Base-by-base conservation (phyloP, 202 grass and related monocot genomes). In the Eragrostis tef region DNA sequence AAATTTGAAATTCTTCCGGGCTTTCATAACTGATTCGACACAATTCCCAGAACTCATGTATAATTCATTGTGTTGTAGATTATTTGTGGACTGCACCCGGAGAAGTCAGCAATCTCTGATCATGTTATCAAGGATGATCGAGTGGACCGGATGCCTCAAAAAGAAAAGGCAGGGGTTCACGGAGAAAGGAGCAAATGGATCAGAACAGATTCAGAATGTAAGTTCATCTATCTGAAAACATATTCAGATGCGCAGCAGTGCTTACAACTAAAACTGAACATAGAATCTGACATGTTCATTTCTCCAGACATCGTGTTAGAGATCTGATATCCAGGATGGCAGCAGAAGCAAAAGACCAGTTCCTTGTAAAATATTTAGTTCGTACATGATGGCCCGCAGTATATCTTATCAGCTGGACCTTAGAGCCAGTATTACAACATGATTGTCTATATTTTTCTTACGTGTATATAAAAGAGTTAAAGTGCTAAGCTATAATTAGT, bases 121-220 rank as follows among this genome's bases (percentile, higher is more conserved):
- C 9, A 46, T n/a, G 29, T 12, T 10, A 84, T 62, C 11, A 75
- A 69, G 25, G 60, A 68, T 69, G 43, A 84, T 52, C 75, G 47
- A 72, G 79, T 61, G 2, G 56, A 29, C 17, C 73, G 81, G 58
- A 84, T 58, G 51, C 62, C 17, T 29, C 19, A 27, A 42, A 67
- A 90, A 73, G 31, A 46, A 1, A 20, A 46, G 1, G 70, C 50
- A 11, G 44, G 46, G 14, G 67, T 60, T n/a, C 74, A 74, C 6
- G 56, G 72, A 26, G 83, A 94, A 51, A 47, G 39, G 9, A 77
- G 75, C 21, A 94, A 86, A 69, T 97, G 94, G 92, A 93, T 97
- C 84, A 93, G 48, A 84, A 94, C 94, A 41, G 94, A 97, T 93
- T 97, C 94, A 48, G 86, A 94, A 25, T 94, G 92, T 94, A 94